Conservation (phyloP, 2,329 filamentous ascomycete species). For the Dactylellina cionopaga region DNA sequence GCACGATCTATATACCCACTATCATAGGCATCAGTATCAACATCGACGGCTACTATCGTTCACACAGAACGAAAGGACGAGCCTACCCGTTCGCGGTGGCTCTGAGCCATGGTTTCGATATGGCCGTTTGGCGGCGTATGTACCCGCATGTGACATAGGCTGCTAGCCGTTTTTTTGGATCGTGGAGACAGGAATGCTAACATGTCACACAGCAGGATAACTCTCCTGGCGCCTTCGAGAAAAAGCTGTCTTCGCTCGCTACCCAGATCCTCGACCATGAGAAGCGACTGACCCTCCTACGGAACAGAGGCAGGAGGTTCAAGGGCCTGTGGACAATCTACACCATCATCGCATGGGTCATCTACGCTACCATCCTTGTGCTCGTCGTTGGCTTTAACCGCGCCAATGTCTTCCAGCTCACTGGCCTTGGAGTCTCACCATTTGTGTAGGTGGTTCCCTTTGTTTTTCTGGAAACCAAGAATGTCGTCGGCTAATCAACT, state of each 20-base stretch:
- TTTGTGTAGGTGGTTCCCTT: constrained; percentile 70
- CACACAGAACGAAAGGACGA: neutral
- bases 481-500: constrained; percentile 12
- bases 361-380: constrained; percentile 81
- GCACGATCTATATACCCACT: neutral
- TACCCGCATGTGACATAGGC: no score
- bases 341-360: constrained; percentile 86
- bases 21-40: neutral
- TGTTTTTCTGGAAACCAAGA: neutral
- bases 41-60: neutral
- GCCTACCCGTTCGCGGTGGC: constrained; percentile 4
- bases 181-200: no score
- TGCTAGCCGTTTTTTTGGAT: no score
- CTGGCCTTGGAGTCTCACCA: constrained; percentile 79
- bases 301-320: constrained; percentile 77
- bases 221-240: constrained; percentile 93
- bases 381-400: constrained; percentile 86
- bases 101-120: constrained; percentile 54
- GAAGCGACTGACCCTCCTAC: constrained; percentile 76
- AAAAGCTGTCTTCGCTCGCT: constrained; percentile 82
- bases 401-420: constrained; percentile 80
- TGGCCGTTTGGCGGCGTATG: constrained; percentile 56
- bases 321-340: constrained; percentile 92
- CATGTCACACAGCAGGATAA: constrained; percentile 78
- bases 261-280: constrained; percentile 81